phyloP scores from a whole-genome alignment of 768 basidiomycete genomes.

The Mycena venus region DNA sequence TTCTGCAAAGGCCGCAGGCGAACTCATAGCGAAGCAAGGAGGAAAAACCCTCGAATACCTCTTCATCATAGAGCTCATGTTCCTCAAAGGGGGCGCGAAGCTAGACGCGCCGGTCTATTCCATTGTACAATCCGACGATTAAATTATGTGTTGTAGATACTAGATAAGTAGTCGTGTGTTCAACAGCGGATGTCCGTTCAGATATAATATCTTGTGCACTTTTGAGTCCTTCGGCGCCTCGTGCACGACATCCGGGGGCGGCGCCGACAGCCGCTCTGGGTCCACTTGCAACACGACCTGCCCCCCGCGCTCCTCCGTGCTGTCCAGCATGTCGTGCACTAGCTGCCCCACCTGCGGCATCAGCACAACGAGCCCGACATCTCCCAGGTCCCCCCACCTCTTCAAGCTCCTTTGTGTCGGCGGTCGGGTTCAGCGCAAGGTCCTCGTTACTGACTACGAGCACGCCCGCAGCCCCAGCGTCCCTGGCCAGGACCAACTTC shows the following conservation, averaged over 20 bases:
- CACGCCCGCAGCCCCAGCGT: conserved; percentile 82
- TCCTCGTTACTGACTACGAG: conserved; percentile 81
- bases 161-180: conserved; percentile 81
- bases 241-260: conserved; percentile 33
- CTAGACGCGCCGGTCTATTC: conserved; percentile 92
- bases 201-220: conserved; percentile 67
- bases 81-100: conserved; percentile 81
- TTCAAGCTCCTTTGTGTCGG: conserved; percentile 67
- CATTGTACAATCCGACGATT: conserved; percentile 84
- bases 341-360: conserved; percentile 63
- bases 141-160: conserved; percentile 33
- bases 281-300: conserved; percentile 68
- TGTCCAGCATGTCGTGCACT: conserved; percentile 68
- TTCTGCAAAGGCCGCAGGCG: conserved; percentile 92
- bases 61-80: conserved; percentile 89
- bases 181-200: conserved; percentile 81
- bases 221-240: conserved; percentile 40
- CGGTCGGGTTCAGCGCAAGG: conserved; percentile 73
- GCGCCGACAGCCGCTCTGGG: conserved; percentile 45
- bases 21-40: conserved; percentile 86
- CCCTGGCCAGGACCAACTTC: conserved; percentile 79
- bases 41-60: conserved; percentile 93
- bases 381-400: conserved; percentile 68
- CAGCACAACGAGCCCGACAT: conserved; percentile 73
- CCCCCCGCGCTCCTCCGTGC: conserved; percentile 61